phyloP scores from a whole-genome alignment of 1,139 yeast genomes.

The Pichia kudriavzevii region DNA sequence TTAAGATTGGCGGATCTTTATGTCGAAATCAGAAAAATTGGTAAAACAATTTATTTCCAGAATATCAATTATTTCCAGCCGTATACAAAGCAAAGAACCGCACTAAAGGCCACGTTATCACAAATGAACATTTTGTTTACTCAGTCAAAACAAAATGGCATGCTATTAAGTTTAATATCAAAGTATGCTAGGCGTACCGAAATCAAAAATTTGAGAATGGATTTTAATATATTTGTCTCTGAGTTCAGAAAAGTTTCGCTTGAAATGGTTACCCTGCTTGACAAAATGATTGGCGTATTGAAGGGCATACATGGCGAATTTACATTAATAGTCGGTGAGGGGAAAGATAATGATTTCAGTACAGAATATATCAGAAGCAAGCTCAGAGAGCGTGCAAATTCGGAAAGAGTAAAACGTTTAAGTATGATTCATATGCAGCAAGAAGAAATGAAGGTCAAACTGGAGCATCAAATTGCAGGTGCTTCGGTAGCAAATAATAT shows the following conservation, averaged over 20 bases:
- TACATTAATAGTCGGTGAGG: slow-evolving; percentile 22
- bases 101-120: slow-evolving; percentile 26
- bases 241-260: slow-evolving; percentile 31
- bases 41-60: slow-evolving; percentile 25
- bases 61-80: slow-evolving; percentile 23
- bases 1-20: slow-evolving; percentile 28
- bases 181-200: slow-evolving; percentile 40
- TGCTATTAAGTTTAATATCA: slow-evolving; percentile 43
- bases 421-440: slow-evolving; percentile 5
- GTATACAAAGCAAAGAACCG: slow-evolving; percentile 20
- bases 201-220: slow-evolving; percentile 20
- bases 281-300: slow-evolving; percentile 20
- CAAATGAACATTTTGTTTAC: slow-evolving; percentile 40
- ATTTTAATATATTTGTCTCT: slow-evolving; percentile 23
- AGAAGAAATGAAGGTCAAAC: slow-evolving; percentile 6
- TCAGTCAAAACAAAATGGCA: slow-evolving; percentile 44
- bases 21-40: slow-evolving; percentile 25
- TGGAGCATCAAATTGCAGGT: slow-evolving; percentile 6
- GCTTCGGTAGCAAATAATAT: slow-evolving; percentile 4
- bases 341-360: slow-evolving; percentile 22
- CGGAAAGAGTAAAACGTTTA: slow-evolving; percentile 17
- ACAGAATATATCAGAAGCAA: slow-evolving; percentile 23
- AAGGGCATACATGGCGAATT: slow-evolving; percentile 25
- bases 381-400: slow-evolving; percentile 19
- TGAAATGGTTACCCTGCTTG: slow-evolving; percentile 22